phyloP scores from a whole-genome alignment of 305 asterid genomes.

The Petunia hybrid region DNA sequence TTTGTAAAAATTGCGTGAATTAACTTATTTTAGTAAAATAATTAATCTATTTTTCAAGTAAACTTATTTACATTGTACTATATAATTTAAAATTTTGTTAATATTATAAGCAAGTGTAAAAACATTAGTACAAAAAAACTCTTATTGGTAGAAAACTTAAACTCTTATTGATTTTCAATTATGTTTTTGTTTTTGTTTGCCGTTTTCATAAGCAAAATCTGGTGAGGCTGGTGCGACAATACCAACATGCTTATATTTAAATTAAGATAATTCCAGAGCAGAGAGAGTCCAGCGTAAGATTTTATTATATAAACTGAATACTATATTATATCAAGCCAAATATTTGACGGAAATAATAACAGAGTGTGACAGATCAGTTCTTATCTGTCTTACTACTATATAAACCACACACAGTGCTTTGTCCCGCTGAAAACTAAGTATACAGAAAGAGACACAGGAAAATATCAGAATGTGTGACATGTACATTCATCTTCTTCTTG shows the following conservation, averaged over 20 bases:
- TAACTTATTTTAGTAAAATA: no score
- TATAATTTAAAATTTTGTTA: no score
- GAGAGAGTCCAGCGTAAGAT: neutral
- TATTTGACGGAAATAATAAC: neutral
- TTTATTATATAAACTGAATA: no score
- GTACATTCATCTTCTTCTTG: slow-evolving; percentile 27
- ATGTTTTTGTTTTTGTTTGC: slow-evolving; percentile 2
- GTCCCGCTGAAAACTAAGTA: neutral
- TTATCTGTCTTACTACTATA: slow-evolving; percentile 25
- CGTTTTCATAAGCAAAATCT: slow-evolving; percentile 23
- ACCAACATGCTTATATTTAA: slow-evolving; percentile 25
- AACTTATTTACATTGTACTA: no score
- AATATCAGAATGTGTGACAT: slow-evolving; percentile 24
- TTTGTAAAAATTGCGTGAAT: no score
- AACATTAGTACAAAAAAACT: no score
- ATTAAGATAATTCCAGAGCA: neutral
- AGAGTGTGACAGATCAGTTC: slow-evolving; percentile 1
- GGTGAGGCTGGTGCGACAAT: slow-evolving; percentile 24
- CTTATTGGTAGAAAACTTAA: no score
- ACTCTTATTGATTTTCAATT: neutral
- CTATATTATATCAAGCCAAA: neutral
- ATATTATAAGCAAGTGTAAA: no score
- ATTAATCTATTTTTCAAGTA: no score
- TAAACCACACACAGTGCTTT: slow-evolving; percentile 20
- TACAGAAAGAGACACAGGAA: neutral